A percentile compares a stretch with the other conserved stretches of the same genome.
phyloP scores from a whole-genome alignment of 768 basidiomycete species.

The Russula foetens region DNA sequence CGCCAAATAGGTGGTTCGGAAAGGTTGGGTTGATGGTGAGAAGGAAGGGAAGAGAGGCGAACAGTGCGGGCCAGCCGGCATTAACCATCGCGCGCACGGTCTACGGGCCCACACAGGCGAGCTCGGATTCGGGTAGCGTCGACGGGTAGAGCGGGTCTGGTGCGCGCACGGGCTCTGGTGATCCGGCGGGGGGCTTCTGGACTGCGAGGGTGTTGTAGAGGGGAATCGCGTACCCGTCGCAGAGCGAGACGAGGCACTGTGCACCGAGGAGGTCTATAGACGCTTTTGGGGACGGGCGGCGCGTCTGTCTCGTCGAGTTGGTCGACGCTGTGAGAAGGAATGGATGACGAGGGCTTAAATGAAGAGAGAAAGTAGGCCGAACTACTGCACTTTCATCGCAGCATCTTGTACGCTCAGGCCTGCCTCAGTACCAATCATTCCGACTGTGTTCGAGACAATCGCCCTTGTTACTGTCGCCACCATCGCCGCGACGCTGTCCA shows the following conservation, averaged over 20 bases:
- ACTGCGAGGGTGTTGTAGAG: constrained; percentile 67
- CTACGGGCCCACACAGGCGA: constrained; percentile 46
- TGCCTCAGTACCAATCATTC: constrained; percentile 67
- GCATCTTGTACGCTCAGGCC: constrained; percentile 68
- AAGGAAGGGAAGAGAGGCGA: constrained; percentile 84
- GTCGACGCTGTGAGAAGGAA: constrained; percentile 60
- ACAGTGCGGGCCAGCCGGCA: constrained; percentile 85
- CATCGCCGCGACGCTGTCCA: constrained; percentile 68
- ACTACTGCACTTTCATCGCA: constrained; percentile 91
- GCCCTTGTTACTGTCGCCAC: constrained; percentile 78
- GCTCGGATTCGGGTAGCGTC: constrained; percentile 45
- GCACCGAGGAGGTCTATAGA: constrained; percentile 90
- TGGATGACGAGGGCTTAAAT: not conserved
- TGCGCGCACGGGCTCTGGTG: constrained; percentile 58
- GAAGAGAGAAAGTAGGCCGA: constrained; percentile 20
- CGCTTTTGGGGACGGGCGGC: constrained; percentile 84
- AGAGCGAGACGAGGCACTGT: constrained; percentile 79
- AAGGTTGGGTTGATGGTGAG: constrained; percentile 88
- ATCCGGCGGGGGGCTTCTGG: constrained; percentile 51
- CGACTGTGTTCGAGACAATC: constrained; percentile 76
- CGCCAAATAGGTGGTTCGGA: constrained; percentile 85
- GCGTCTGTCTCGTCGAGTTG: constrained; percentile 97
- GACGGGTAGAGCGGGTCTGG: constrained; percentile 64
- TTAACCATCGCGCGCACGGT: constrained; percentile 74
- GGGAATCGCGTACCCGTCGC: constrained; percentile 74